Conservation (phyloP, 768 basidiomycete genomes). For the Hygrophoropsis aurantiaca region DNA sequence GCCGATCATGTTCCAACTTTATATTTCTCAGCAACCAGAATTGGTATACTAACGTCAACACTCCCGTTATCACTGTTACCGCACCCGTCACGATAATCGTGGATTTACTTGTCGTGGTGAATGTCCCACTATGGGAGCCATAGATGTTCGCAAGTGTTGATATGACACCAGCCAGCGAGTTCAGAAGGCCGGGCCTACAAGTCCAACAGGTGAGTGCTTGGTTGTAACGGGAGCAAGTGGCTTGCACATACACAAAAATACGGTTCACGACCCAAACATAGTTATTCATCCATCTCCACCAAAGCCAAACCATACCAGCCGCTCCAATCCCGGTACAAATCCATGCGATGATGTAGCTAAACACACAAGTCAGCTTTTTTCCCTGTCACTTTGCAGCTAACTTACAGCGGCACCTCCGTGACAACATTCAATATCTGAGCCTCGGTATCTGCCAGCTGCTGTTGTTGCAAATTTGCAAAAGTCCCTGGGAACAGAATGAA, state of each 20-base stretch:
- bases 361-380: neutral
- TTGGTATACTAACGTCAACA: conserved; percentile 40
- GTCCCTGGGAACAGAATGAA: conserved; percentile 65
- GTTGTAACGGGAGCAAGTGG: neutral
- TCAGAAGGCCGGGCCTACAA: conserved; percentile 53
- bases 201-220: conserved; percentile 5
- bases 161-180: conserved; percentile 55
- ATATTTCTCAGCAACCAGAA: conserved; percentile 45
- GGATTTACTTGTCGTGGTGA: conserved; percentile 41
- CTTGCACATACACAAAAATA: conserved; percentile 49
- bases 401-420: conserved; percentile 48
- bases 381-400: conserved; percentile 1
- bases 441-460: conserved; percentile 27
- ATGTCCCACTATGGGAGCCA: conserved; percentile 46
- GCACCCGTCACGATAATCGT: conserved; percentile 49
- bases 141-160: conserved; percentile 54
- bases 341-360: conserved; percentile 55
- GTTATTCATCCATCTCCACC: conserved; percentile 60
- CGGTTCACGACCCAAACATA: conserved; percentile 60
- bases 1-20: conserved; percentile 40
- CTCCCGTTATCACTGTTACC: conserved; percentile 40
- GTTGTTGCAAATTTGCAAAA: conserved; percentile 44
- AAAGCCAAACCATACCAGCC: conserved; percentile 55
- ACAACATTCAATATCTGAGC: conserved; percentile 35
- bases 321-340: conserved; percentile 54